Evolutionary conservation across 495 filamentous ascomycete genomes (phyloP).

Genomic region (Tuber umbilicatum): DNA sequence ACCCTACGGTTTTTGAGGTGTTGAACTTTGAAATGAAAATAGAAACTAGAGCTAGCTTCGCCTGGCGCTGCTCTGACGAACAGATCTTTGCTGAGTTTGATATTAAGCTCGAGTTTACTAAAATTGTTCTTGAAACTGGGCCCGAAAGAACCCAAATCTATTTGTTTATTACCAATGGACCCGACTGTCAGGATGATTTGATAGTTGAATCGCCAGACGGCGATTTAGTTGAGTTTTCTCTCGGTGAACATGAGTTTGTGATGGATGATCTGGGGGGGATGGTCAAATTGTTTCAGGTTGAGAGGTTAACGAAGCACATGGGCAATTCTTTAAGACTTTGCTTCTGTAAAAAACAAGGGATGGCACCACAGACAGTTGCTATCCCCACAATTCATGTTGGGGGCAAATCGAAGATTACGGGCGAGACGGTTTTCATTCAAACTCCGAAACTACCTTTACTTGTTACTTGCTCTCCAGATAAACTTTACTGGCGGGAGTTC

Average conservation of each 20-base stretch:
- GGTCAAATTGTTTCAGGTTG: conserved; percentile 20
- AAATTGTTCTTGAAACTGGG: conserved; percentile 13
- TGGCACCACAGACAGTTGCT: conserved; percentile 18
- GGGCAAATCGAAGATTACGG: conserved; percentile 20
- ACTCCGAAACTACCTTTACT: conserved; percentile 26
- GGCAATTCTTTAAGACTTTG: conserved; percentile 14
- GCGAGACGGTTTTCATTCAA: conserved; percentile 17
- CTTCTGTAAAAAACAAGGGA: conserved; percentile 16
- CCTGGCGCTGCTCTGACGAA: conserved; percentile 15
- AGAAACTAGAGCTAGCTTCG: conserved; percentile 16
- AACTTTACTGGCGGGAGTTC: neutral
- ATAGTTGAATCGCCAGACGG: conserved; percentile 18
- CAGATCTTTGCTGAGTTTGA: conserved; percentile 21
- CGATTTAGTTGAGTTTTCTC: conserved; percentile 17
- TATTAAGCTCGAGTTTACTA: conserved; percentile 18
- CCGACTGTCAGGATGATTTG: conserved; percentile 21
- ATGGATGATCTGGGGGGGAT: conserved; percentile 12
- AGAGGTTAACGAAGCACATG: conserved; percentile 20
- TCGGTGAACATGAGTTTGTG: conserved; percentile 25
- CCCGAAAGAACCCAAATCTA: conserved; percentile 12
- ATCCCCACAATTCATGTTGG: conserved; percentile 19
- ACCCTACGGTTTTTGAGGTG: conserved; percentile 16
- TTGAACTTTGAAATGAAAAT: conserved; percentile 17
- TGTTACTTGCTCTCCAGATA: conserved; percentile 17
- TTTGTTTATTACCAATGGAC: conserved; percentile 26